Evolutionary conservation across 768 basidiomycete species (phyloP), one percentile per base, ranked within the genome.

Genomic region (Glaciozyma martinii): DNA sequence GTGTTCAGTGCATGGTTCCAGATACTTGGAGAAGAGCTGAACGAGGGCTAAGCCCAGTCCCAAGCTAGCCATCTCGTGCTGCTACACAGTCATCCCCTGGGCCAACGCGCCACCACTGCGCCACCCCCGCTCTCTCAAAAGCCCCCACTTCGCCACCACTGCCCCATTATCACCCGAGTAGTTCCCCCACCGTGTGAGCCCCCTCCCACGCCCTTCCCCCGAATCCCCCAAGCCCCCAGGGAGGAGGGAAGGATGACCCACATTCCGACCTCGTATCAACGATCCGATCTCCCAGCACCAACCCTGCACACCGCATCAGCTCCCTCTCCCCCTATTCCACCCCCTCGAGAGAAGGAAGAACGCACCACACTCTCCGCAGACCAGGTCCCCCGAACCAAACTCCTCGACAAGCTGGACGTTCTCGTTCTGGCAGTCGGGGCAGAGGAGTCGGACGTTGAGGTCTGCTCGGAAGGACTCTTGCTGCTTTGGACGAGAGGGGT

Each of bases 211-310:
- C 50, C 50, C n/a, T 47, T 47, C 7, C 46, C 46, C 19, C 46
- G 8, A 8, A 47, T 25, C 19, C 46, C 25, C 25, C 52, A 30
- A 53, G 16, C 16, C 25, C 25, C 21, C 52, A 53, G 29, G 18
- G 30, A 52, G 44, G 29, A 47, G 43, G 29, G 16, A 30, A n/a
- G 25, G 56, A 44, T 16, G 33, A 89, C 81, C 86, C 80, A 89
- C 93, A 99, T 86, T 99, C 95, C 79, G 90, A 92, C 77, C 94
- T 81, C 44, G 95, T 98, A 78, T 99, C 95, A 37, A 98, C 93
- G 59, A 99, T 85, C 71, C 91, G 83, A 76, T 98, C 95, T 73
- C 94, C 94, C 68, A 98, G 80, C 71, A 99, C 92, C 71, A 97
- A 81, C 63, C 93, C 78, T 71, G 76, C 75, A 13, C 18, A 6